Percentiles rank a stretch among this genome's conserved stretches.
Evolutionary conservation across 2,329 filamentous ascomycete species (phyloP).

Genomic region (Leptodontidium sp.): DNA sequence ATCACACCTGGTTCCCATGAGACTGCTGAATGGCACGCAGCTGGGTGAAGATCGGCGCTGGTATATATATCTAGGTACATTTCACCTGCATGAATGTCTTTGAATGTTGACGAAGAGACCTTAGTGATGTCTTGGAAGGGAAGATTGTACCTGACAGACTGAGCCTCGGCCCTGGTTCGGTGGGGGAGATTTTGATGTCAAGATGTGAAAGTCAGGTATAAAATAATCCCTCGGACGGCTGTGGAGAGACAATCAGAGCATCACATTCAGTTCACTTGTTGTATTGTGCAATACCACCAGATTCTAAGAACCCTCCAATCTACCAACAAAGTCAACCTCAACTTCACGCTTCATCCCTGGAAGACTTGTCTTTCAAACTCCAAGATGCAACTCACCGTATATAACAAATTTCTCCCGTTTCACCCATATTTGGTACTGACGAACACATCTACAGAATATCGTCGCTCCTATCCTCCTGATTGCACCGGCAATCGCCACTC

Average conservation of each 20-base stretch:
- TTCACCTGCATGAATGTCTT: background rate
- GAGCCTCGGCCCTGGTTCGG: background rate
- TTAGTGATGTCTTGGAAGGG: background rate
- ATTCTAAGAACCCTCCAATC: background rate
- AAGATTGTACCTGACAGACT: background rate
- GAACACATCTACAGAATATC: background rate
- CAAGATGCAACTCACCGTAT: constrained; percentile 1
- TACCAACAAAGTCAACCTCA: background rate
- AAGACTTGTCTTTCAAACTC: background rate
- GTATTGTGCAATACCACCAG: background rate
- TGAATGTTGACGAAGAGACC: background rate
- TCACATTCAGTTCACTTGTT: background rate
- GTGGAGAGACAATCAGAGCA: background rate
- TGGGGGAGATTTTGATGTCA: background rate
- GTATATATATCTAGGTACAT: background rate
- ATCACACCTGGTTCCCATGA: background rate
- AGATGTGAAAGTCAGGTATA: background rate
- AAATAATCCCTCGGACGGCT: background rate
- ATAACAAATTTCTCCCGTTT: background rate
- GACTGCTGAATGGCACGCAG: background rate
- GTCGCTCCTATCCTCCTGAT: background rate
- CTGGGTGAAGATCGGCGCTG: background rate
- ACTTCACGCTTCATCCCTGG: too few species aligned
- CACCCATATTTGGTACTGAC: too few species aligned
- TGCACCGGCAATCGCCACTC: background rate